Evolutionary conservation across 1,284 basidiomycete genomes (phyloP).

Genomic region (Rhodotorula sp.): DNA sequence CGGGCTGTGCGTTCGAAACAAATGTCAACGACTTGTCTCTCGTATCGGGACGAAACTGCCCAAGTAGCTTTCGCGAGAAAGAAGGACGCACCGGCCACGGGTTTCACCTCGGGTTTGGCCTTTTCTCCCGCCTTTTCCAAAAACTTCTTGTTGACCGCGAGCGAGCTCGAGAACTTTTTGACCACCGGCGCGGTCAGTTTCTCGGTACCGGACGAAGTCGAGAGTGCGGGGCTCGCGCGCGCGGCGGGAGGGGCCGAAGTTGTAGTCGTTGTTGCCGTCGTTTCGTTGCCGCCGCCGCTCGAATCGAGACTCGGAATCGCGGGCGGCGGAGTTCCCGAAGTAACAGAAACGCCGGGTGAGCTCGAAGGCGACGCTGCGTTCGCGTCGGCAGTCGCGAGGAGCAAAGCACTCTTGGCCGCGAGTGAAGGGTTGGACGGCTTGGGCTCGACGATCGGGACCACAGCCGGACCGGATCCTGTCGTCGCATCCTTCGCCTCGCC

Average conservation of each 20-base stretch:
- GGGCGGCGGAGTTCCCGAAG: background rate
- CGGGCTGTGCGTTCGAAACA: constrained; percentile 9
- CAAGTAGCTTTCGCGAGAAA: background rate
- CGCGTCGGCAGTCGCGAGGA: background rate
- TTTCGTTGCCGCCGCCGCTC: background rate
- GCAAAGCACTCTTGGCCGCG: background rate
- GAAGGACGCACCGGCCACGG: constrained; percentile 11
- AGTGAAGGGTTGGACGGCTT: constrained; percentile 11
- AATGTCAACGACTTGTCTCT: background rate
- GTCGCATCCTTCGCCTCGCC: too few relatives aligned
- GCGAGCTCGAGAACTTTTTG: constrained; percentile 74
- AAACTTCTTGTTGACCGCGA: constrained; percentile 92
- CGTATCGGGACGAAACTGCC: background rate
- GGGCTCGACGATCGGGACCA: background rate
- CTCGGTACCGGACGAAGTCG: constrained; percentile 39
- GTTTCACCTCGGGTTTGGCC: constrained; percentile 32
- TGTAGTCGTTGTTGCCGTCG: background rate
- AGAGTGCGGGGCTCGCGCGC: constrained; percentile 15
- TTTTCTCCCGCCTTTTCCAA: constrained; percentile 68
- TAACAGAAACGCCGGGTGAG: background rate
- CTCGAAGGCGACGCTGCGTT: background rate
- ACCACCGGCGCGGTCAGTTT: constrained; percentile 41
- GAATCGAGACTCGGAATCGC: background rate
- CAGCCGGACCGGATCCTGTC: too few relatives aligned
- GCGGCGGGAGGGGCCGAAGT: background rate